Base-by-base conservation (phyloP, 352 stramenopile genomes). In the Elongisporangium prolatum region DNA sequence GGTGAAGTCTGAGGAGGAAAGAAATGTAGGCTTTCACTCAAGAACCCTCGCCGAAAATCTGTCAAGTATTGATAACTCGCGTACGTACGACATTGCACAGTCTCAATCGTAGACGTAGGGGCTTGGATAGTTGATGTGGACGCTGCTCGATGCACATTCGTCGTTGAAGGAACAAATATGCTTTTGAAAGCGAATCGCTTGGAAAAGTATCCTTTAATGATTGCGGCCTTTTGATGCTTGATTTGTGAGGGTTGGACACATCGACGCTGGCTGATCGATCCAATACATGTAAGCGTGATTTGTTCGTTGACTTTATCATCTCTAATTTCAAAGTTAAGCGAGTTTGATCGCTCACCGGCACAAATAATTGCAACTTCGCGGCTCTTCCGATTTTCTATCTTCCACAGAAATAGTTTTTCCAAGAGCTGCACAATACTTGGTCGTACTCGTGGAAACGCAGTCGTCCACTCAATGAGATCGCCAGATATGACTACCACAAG, bases 321-420 rank as follows among this genome's bases (percentile, higher is more conserved):
- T 1, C 59, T 86, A 50, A 93, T 55, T 16, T 64, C 65, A 34
- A 80, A 83, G 11, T 60, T 74, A 18, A 84, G 69, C 0, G 81
- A 82, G 21, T 61, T 78, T 8, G 62, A 64, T 18, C 24, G 50
- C 0, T 71, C 65, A 14, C 59, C 71, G n/a, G 40, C 60, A 52
- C 77, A 78, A 21, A 93, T 65, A 16, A 93, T 44, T 24, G 52
- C 53, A 8, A 86, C 63, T 10, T 77, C 52, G 25, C 81, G 69
- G 13, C 69, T 61, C 13, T 57, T 56, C 21, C 63, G 62, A 10
- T 68, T 51, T 18, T 64, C 61, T 11, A 69, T 59, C 60, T 91
- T 91, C 84, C 84, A 93, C 11, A 71, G 59, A 67, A 90, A 88
- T 0, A 87, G 37, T 22, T 85, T 84, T 20, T 93, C 84, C 0